phyloP scores from a whole-genome alignment of 257 asterid genomes.

The Solanum phureja region DNA sequence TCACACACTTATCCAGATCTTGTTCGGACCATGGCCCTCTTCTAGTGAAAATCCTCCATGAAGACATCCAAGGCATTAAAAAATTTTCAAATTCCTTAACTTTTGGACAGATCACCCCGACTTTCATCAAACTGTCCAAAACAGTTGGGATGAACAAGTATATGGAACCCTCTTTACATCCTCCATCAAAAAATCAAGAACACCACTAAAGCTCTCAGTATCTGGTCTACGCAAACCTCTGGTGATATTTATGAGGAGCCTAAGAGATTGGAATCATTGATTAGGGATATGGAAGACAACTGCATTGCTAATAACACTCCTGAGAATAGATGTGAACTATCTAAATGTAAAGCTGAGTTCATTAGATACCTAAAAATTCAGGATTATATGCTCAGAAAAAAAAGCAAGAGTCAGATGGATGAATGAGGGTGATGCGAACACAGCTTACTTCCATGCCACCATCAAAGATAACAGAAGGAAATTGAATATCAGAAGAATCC shows the following conservation, averaged over 20 bases:
- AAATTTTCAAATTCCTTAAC: not conserved
- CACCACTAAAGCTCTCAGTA: not conserved
- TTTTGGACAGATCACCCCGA: not conserved
- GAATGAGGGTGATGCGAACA: not conserved
- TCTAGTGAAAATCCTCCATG: not conserved
- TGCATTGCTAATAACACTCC: not conserved
- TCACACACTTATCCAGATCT: not conserved
- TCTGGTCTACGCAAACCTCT: not conserved
- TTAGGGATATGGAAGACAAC: not conserved
- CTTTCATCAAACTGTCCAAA: not conserved
- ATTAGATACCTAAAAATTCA: not conserved
- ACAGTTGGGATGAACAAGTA: not conserved
- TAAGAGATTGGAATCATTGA: not conserved
- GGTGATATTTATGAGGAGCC: not conserved
- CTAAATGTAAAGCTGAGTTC: not conserved
- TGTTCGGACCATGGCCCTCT: not conserved
- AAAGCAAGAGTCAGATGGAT: not conserved
- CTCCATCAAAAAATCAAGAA: not conserved
- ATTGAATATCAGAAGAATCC: not conserved
- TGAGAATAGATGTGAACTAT: not conserved
- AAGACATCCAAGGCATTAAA: not conserved
- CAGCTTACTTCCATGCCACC: not conserved
- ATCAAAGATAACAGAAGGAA: not conserved
- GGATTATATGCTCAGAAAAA: not conserved
- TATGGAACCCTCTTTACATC: not conserved